These are phyloP conservation scores for Mycothermus thermophilus DNA, from an alignment of 495 filamentous ascomycete species.

Conservation along the genomic window DNA sequence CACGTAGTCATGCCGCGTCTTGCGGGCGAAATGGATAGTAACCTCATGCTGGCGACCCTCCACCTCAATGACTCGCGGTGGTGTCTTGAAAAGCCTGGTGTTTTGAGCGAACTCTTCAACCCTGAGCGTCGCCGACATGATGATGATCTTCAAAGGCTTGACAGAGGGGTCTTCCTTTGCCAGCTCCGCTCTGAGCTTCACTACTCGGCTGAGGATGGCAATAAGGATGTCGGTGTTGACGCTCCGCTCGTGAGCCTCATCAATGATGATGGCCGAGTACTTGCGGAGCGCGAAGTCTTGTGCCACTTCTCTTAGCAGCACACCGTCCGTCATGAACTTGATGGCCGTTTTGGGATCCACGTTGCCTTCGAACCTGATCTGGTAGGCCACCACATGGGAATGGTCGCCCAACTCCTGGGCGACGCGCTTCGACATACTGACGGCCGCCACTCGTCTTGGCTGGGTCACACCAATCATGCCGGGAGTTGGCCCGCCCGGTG, in stretches of 20 bases:
- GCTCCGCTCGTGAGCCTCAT: constrained; percentile 95
- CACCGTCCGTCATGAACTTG: constrained; percentile 99
- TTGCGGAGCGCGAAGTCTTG: constrained; percentile 84
- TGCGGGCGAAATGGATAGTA: constrained; percentile 73
- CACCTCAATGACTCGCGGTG: constrained; percentile 74
- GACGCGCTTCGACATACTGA: constrained; percentile 91
- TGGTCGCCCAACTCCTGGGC: constrained; percentile 64
- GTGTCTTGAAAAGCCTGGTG: constrained; percentile 56
- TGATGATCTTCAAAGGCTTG: constrained; percentile 78
- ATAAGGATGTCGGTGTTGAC: constrained; percentile 96
- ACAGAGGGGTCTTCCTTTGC: constrained; percentile 36
- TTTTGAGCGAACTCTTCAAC: constrained; percentile 88
- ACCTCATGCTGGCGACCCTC: constrained; percentile 93
- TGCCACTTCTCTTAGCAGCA: constrained; percentile 79
- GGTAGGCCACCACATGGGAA: constrained; percentile 64
- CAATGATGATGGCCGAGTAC: constrained; percentile 87
- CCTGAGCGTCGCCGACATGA: constrained; percentile 93
- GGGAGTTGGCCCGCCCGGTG: constrained; percentile 57
- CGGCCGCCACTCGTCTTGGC: constrained; percentile 80
- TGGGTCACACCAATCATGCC: constrained; percentile 94
- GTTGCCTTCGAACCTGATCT: constrained; percentile 87
- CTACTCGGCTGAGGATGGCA: constrained; percentile 86
- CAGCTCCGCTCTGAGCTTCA: constrained; percentile 47
- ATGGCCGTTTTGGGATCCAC: constrained; percentile 73
- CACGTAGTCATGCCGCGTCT: constrained; percentile 75